Evolutionary conservation across 495 filamentous ascomycete species (phyloP).

Genomic region (Aspergillus avenaceus): DNA sequence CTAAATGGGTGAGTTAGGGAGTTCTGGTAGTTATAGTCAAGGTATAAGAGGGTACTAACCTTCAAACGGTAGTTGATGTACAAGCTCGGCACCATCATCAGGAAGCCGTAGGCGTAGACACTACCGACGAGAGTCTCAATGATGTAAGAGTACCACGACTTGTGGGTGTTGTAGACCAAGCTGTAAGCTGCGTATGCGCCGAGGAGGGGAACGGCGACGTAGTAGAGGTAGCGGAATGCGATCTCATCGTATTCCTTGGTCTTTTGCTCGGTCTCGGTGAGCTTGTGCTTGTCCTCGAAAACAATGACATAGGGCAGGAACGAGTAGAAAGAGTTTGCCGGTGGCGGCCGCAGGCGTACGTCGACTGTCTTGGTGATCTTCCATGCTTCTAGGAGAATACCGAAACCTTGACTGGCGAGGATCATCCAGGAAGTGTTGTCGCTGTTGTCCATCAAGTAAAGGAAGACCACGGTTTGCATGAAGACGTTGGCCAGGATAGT

Average conservation of each 20-base stretch:
- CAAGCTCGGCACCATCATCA: slow-evolving; percentile 97
- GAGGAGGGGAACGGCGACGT: slow-evolving; percentile 82
- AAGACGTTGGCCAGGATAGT: slow-evolving; percentile 97
- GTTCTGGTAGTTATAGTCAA: too few relatives aligned
- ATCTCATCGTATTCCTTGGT: slow-evolving; percentile 98
- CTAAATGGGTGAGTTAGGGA: too few relatives aligned
- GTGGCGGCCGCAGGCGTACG: slow-evolving; percentile 70
- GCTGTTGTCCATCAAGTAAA: slow-evolving; percentile 97
- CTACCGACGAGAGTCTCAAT: slow-evolving; percentile 89
- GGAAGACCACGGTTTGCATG: slow-evolving; percentile 95
- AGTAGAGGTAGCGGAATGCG: slow-evolving; percentile 94
- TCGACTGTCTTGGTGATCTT: slow-evolving; percentile 98
- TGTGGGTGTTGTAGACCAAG: slow-evolving; percentile 89
- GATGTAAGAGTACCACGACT: slow-evolving; percentile 95
- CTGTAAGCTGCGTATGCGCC: slow-evolving; percentile 87
- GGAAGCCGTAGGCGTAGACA: slow-evolving; percentile 96
- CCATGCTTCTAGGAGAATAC: slow-evolving; percentile 94
- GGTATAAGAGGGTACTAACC: slow-evolving; percentile 29
- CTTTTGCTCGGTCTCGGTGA: slow-evolving; percentile 92
- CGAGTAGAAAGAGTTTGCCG: slow-evolving; percentile 59
- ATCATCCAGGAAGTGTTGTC: slow-evolving; percentile 99
- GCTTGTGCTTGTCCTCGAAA: slow-evolving; percentile 96
- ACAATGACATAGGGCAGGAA: slow-evolving; percentile 77
- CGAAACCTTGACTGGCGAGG: slow-evolving; percentile 84
- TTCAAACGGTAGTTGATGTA: slow-evolving; percentile 99